Evolutionary conservation across 805 yeast species (phyloP).

Genomic region (Pichia occidentalis): DNA sequence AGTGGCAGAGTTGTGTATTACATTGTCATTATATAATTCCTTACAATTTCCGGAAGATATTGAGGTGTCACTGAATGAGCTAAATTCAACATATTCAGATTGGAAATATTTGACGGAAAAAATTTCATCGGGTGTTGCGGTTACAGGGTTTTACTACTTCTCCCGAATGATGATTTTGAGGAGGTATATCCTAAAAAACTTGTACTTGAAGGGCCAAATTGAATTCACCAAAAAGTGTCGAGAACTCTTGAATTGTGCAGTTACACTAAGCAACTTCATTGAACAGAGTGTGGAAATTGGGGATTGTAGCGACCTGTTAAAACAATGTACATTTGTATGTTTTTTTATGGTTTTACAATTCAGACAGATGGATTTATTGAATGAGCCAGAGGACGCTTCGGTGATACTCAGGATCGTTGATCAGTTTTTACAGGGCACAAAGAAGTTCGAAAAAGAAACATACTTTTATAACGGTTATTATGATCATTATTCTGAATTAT

Average conservation of each 20-base stretch:
- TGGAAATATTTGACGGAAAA: conserved; percentile 26
- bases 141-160: conserved; percentile 18
- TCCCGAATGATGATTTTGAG: conserved; percentile 22
- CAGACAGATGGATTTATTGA: conserved; percentile 5
- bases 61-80: conserved; percentile 19
- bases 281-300: conserved; percentile 1
- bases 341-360: conserved; percentile 10
- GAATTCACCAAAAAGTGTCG: conserved; percentile 2
- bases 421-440: not conserved
- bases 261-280: conserved; percentile 2
- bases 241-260: not conserved
- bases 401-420: not conserved
- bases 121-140: conserved; percentile 12
- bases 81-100: conserved; percentile 20
- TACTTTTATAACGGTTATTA: conserved; percentile 6
- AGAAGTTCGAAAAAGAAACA: not conserved
- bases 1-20: conserved; percentile 62
- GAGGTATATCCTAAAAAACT: conserved; percentile 17
- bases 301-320: conserved; percentile 5
- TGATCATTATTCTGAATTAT: conserved; percentile 5
- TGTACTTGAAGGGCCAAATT: conserved; percentile 2
- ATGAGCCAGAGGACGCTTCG: conserved; percentile 1
- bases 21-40: conserved; percentile 53
- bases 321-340: conserved; percentile 4
- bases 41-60: conserved; percentile 35